Evolutionary conservation across 768 basidiomycete genomes (phyloP).

Genomic region (Phaffia tasmanica): DNA sequence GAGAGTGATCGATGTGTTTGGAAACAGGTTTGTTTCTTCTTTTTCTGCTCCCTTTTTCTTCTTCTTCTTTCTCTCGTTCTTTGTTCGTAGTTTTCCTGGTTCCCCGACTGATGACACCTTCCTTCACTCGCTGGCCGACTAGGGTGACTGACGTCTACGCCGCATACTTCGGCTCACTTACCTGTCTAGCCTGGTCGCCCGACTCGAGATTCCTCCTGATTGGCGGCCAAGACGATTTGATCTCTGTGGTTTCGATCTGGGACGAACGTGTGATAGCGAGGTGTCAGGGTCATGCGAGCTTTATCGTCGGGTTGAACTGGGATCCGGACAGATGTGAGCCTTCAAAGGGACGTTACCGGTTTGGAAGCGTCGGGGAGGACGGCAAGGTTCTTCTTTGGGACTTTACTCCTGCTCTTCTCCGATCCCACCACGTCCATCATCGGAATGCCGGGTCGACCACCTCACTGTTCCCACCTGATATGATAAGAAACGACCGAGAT

Average conservation of each 20-base stretch:
- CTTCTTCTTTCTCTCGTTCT: neutral
- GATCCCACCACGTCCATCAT: conserved; percentile 41
- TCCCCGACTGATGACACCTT: neutral
- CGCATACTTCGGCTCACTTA: conserved; percentile 87
- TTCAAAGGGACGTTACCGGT: conserved; percentile 58
- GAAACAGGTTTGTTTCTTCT: conserved; percentile 57
- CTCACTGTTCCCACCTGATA: conserved; percentile 21
- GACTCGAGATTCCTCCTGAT: conserved; percentile 89
- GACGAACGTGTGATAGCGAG: conserved; percentile 88
- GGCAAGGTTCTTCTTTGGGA: conserved; percentile 94
- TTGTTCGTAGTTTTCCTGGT: neutral
- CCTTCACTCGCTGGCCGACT: neutral
- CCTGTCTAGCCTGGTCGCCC: conserved; percentile 86
- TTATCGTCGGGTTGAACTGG: conserved; percentile 78
- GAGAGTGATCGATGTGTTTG: conserved; percentile 74
- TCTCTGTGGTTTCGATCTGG: conserved; percentile 88
- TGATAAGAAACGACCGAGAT: conserved; percentile 6
- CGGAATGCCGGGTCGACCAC: conserved; percentile 46
- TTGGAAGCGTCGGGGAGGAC: conserved; percentile 93
- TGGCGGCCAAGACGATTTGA: conserved; percentile 91
- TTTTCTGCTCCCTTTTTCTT: neutral
- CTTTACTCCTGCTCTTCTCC: conserved; percentile 80
- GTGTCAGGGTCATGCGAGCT: conserved; percentile 94
- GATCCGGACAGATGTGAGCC: conserved; percentile 81
- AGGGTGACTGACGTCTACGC: conserved; percentile 90